Conservation (phyloP, 192 early-diverging fungal genomes). For the Backusella parvicylindrica region DNA sequence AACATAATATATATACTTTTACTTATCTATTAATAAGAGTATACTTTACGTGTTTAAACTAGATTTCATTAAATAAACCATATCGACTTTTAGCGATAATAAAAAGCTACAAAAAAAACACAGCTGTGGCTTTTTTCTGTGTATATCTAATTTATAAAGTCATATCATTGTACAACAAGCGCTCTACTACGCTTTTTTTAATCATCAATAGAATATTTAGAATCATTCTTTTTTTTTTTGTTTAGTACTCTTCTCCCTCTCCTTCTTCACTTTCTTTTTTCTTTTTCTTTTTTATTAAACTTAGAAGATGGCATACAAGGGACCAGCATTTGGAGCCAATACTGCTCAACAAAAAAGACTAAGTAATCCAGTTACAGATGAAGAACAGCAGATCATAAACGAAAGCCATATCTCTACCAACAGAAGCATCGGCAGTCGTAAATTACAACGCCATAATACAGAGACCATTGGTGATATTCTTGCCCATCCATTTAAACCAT, state of each 20-base stretch:
- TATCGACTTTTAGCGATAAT: neutral
- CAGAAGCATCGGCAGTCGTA: neutral
- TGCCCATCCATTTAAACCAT: conserved; percentile 19
- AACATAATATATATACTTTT: neutral
- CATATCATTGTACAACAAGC: neutral
- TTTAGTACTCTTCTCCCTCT: neutral
- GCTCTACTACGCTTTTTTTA: neutral
- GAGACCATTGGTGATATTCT: conserved; percentile 37
- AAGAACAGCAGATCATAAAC: neutral
- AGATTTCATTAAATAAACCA: neutral
- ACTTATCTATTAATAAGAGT: neutral
- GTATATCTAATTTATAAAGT: neutral
- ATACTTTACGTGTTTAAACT: neutral
- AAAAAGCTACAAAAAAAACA: neutral
- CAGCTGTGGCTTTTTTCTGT: neutral
- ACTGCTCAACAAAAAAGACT: neutral
- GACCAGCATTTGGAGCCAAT: neutral
- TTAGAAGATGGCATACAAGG: neutral
- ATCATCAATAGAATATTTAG: neutral
- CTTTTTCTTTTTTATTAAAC: neutral
- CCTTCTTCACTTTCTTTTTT: neutral
- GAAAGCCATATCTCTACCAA: neutral
- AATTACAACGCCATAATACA: conserved; percentile 15
- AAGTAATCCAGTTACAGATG: neutral
- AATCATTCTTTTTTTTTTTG: neutral